Evolutionary conservation across 345 rosid species (phyloP).

Genomic region (Durio zibethinus): DNA sequence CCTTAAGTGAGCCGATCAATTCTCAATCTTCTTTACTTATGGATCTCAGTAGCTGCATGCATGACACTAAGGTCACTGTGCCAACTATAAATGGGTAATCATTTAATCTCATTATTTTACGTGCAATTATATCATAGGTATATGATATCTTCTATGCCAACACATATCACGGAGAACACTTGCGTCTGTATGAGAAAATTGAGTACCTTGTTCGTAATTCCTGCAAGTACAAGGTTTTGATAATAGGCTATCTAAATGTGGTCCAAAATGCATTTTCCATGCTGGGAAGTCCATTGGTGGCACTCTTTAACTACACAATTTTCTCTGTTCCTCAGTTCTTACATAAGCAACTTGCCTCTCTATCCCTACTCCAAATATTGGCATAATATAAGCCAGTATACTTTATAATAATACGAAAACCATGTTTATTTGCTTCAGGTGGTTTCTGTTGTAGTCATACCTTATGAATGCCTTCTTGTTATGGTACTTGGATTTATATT

Average conservation of each 20-base stretch:
- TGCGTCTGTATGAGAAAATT: not conserved
- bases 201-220: not conserved
- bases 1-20: constrained; percentile 27
- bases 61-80: constrained; percentile 63
- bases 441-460: not conserved
- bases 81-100: constrained; percentile 86
- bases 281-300: not conserved
- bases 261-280: not conserved
- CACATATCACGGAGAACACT: not conserved
- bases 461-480: not conserved
- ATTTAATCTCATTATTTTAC: not conserved
- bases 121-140: not conserved
- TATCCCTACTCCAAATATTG: not conserved
- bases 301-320: not conserved
- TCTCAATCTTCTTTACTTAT: constrained; percentile 46
- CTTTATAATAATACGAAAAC: not conserved
- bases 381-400: not conserved
- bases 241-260: not conserved
- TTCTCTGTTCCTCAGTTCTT: constrained; percentile 6
- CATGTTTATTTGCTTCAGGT: not conserved
- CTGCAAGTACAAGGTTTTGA: not conserved
- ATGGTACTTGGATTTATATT: not conserved
- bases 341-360: not conserved
- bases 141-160: not conserved
- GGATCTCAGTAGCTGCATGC: constrained; percentile 76